Evolutionary conservation across 768 basidiomycete genomes (phyloP), one percentile per base, ranked within the genome.

Genomic region (Amanita molliuscula): DNA sequence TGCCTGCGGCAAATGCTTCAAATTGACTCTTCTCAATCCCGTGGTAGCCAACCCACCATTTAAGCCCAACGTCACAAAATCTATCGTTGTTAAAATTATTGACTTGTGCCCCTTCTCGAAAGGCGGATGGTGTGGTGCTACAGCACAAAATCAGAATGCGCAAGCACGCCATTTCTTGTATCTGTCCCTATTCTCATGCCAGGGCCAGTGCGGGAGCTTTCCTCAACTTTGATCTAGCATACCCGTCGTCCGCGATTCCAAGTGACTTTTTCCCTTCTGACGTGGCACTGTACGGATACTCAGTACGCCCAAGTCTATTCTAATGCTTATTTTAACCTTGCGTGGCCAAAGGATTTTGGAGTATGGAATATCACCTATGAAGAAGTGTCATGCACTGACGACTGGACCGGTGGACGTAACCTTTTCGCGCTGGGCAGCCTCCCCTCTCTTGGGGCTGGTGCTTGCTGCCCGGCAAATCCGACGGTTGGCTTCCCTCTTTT

Each of bases 161-260:
- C 87, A 61, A 57, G 82, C 65, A n/a, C n/a, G n/a, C 42, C 18
- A 28, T 3, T 35, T 31, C 33, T 11, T 8, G 1, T 5, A 16
- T 34, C 31, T 28, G 16, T 21, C 2, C 15, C 11, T 28, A 4
- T 4, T 25, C 31, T 50, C 25, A 50, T 28, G 10, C 33, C 16
- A 20, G 23, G 6, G 43, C 31, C 54, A 89, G 86, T 43, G 84
- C 76, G 34, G 85, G 84, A 5, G 69, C 71, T 44, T 78, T 74
- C 56, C 70, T 91, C 51, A 90, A 91, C 59, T 90, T 92, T 62
- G 88, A 92, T 64, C 78, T 91, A 46, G 80, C 84, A 36, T 89
- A 72, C 62, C 88, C 88, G 2, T 88, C 88, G 4, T 54, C 54
- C 25, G 78, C 84, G 15, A 87, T 90, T 51, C 76, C 86, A 26